Percentiles rank a stretch among this genome's conserved stretches.
These are phyloP conservation scores for Metschnikowia hibisci DNA, from an alignment of 805 yeast species.

Conservation along the genomic window DNA sequence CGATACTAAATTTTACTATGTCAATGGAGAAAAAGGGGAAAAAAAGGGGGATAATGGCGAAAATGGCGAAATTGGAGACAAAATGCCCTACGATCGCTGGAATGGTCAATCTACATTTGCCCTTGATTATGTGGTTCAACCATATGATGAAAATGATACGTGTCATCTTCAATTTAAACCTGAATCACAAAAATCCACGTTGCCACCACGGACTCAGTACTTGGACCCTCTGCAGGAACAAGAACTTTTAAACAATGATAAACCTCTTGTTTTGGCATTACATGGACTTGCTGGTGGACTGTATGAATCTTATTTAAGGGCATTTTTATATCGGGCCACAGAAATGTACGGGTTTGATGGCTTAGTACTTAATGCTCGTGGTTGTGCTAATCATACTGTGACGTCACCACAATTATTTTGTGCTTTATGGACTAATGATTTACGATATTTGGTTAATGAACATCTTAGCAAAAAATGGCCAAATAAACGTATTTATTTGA, in stretches of 20 bases:
- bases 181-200: constrained; percentile 47
- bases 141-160: constrained; percentile 14
- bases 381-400: constrained; percentile 72
- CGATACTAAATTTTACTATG: constrained; percentile 21
- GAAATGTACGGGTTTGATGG: constrained; percentile 47
- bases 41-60: no score
- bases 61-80: constrained; percentile 18
- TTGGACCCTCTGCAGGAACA: constrained; percentile 44
- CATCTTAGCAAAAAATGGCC: constrained; percentile 52
- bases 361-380: constrained; percentile 64
- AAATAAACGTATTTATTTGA: constrained; percentile 56
- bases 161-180: constrained; percentile 32
- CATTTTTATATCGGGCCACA: constrained; percentile 45
- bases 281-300: constrained; percentile 83
- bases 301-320: constrained; percentile 67
- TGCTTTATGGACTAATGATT: constrained; percentile 67
- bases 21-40: constrained; percentile 20
- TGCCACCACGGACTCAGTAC: constrained; percentile 69
- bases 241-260: constrained; percentile 27
- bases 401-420: constrained; percentile 64
- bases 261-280: constrained; percentile 57
- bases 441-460: constrained; percentile 54
- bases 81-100: constrained; percentile 38
- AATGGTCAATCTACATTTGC: constrained; percentile 45
- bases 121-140: constrained; percentile 44